phyloP scores from a whole-genome alignment of 2,329 filamentous ascomycete species.

The Penicillium sp. region DNA sequence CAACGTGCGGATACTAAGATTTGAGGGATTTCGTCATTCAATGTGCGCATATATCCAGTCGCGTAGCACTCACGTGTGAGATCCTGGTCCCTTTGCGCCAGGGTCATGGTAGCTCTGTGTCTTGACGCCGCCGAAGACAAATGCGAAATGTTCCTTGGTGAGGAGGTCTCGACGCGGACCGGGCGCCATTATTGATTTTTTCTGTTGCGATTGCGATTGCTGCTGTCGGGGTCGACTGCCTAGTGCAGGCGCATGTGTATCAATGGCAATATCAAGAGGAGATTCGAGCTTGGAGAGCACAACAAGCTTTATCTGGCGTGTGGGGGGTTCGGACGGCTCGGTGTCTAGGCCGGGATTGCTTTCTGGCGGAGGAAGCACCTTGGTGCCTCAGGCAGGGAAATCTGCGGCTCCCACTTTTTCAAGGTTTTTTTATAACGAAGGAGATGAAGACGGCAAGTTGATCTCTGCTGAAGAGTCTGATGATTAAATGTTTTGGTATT shows the following conservation, averaged over 20 bases:
- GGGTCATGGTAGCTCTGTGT: constrained; percentile 71
- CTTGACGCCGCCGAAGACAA: constrained; percentile 67
- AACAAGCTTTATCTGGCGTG: constrained; percentile 1
- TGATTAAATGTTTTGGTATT: too few species aligned
- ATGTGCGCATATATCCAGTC: not conserved
- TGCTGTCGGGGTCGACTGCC: constrained; percentile 15
- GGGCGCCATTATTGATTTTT: constrained; percentile 35
- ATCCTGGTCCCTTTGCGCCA: constrained; percentile 54
- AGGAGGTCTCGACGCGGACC: constrained; percentile 42
- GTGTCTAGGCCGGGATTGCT: not conserved
- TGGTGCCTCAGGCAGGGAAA: constrained; percentile 20
- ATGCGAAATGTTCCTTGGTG: constrained; percentile 68
- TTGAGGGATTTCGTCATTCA: constrained; percentile 8
- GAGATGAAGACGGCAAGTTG: not conserved
- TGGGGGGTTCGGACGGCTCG: not conserved
- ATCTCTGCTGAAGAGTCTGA: not conserved
- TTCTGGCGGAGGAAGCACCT: constrained; percentile 4
- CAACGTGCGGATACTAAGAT: constrained; percentile 69
- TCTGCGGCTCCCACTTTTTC: not conserved
- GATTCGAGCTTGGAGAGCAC: not conserved
- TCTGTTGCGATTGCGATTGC: constrained; percentile 13
- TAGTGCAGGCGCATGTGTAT: constrained; percentile 14
- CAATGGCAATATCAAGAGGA: not conserved
- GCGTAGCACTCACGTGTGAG: constrained; percentile 55
- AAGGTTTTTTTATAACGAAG: not conserved